Base-by-base conservation (phyloP, 768 basidiomycete species). In the Bullera alba region DNA sequence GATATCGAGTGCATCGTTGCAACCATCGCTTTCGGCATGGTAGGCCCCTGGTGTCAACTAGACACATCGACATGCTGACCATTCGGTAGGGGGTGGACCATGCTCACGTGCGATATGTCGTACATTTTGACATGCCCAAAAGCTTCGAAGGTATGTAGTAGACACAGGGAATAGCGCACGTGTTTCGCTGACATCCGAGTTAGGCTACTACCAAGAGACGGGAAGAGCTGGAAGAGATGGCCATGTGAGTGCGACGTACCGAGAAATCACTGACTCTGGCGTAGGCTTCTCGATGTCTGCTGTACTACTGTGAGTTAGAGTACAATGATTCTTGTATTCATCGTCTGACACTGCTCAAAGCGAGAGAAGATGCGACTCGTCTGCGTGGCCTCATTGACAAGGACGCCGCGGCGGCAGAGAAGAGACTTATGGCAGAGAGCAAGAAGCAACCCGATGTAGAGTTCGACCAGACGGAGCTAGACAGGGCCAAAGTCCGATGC, bases 1-100 rank as follows among this genome's bases (percentile, higher is more conserved):
- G 30, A 17, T 23, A 19, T 64, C 15, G 57, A 60, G 42, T 57
- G 52, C 34, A 58, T 65, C 8, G 63, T 70, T 5, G 68, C 69
- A 1, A 70, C 68, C 16, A 67, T 74, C 38, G 73, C 73, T 2
- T 74, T 74, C 36, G 73, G 73, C 7, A 74, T 74, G 73, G 72
- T 70, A 41, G 58, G 69, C n/a, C n/a, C n/a, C n/a, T 48, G 1
- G 2, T 15, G 12, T 4, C 26, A 12, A 14, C 8, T 29, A 22
- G 27, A 29, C 27, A 25, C 17, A 26, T 4, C 32, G n/a, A 17
- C 44, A 46, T 51, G 46, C 36, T 48, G 34, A 12, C 28, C 0
- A 30, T 22, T 23, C 32, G 42, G 4, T 34, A 70, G 70, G 73
- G 73, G 0, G 67, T 73, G 21, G 73, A 74, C 51, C 67, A 71